Conservation (phyloP, 441 rosid species). For the Manihot esculenta region DNA sequence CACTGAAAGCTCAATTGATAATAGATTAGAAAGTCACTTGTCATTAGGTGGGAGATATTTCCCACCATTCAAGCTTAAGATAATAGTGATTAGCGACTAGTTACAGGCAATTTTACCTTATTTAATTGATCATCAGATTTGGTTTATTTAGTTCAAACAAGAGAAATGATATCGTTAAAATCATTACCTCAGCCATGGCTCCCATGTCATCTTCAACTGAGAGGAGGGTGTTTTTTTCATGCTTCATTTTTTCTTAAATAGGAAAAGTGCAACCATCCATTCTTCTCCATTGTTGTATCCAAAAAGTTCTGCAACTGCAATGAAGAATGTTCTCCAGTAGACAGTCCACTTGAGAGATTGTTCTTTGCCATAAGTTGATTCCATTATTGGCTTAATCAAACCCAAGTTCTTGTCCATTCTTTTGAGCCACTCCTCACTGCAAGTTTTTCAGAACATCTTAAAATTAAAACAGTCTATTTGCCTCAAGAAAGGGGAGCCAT, state of each 20-base stretch:
- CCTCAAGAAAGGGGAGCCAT: not conserved
- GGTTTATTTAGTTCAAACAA: too few relatives aligned
- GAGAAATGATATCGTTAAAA: too few relatives aligned
- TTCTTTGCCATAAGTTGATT: conserved; percentile 72
- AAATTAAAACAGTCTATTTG: too few relatives aligned
- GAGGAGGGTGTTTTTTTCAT: not conserved
- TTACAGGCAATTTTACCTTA: too few relatives aligned
- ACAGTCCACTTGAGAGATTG: conserved; percentile 76
- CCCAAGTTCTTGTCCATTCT: conserved; percentile 67
- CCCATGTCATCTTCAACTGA: not conserved
- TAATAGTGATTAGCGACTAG: too few relatives aligned
- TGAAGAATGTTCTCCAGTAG: conserved; percentile 84
- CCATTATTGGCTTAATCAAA: conserved; percentile 62
- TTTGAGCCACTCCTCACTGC: conserved; percentile 82
- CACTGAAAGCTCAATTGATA: too few relatives aligned
- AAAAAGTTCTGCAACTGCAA: conserved; percentile 79
- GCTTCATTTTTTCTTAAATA: conserved; percentile 60
- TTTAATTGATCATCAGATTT: too few relatives aligned
- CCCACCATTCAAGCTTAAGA: too few relatives aligned
- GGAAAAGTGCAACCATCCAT: conserved; percentile 78
- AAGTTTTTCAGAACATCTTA: not conserved
- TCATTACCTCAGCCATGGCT: too few relatives aligned
- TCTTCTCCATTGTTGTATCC: conserved; percentile 77
- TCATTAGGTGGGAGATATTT: too few relatives aligned
- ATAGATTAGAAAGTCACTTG: too few relatives aligned